These are phyloP conservation scores for Phytophthora ramorum DNA, from an alignment of 352 stramenopile species.

Conservation along the genomic window DNA sequence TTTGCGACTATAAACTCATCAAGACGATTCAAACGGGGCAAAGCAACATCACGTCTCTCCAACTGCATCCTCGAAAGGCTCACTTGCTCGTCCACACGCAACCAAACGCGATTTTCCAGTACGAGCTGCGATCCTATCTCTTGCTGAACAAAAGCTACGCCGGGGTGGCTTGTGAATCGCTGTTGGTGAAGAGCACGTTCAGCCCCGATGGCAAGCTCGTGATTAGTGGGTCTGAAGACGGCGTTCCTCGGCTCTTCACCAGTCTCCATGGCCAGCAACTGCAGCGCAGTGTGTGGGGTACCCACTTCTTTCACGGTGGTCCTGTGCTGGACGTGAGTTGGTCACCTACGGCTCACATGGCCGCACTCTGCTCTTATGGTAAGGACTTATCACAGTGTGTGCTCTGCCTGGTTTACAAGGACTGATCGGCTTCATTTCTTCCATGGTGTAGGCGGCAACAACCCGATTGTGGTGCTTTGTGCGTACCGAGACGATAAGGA, in stretches of 20 bases:
- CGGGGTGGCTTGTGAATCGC: conserved; percentile 52
- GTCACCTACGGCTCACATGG: conserved; percentile 66
- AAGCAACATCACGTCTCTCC: conserved; percentile 55
- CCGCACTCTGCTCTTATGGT: conserved; percentile 71
- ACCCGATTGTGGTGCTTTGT: conserved; percentile 70
- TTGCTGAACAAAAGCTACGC: conserved; percentile 76
- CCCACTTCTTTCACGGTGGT: conserved; percentile 56
- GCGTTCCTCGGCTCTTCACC: conserved; percentile 56
- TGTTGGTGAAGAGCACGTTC: conserved; percentile 60
- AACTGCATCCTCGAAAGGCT: conserved; percentile 68
- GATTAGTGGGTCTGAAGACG: conserved; percentile 68
- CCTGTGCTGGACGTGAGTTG: conserved; percentile 69
- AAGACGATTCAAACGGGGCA: conserved; percentile 68
- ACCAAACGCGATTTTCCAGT: conserved; percentile 68
- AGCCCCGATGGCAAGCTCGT: conserved; percentile 75
- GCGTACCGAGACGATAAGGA: conserved; percentile 56
- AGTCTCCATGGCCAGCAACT: conserved; percentile 62
- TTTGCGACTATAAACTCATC: conserved; percentile 40
- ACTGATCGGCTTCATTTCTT: neutral
- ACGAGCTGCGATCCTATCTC: conserved; percentile 77
- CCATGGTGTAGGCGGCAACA: conserved; percentile 45
- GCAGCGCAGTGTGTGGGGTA: conserved; percentile 57
- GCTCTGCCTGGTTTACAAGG: neutral
- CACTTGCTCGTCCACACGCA: conserved; percentile 75
- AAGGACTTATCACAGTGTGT: neutral